Evolutionary conservation across 192 early-diverging fungal species (phyloP), one percentile per base, ranked within the genome.

Genomic region (Umbelopsis sp.): DNA sequence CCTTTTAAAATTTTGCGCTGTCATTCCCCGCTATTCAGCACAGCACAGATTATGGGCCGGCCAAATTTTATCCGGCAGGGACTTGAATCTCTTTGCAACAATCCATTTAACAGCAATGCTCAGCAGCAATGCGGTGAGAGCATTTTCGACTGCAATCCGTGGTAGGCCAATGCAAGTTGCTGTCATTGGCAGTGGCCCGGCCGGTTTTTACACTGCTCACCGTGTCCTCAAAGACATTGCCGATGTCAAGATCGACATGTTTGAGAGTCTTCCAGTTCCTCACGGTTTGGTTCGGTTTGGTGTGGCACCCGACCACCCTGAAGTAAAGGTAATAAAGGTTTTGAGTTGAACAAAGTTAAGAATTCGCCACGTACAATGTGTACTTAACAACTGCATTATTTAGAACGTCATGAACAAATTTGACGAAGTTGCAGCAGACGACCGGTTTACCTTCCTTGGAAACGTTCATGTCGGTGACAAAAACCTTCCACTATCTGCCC

Each of bases 261-360:
- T 89, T 68, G 97, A 98, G 73, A 75, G 84, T 29, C 81, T 95
- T 0, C 94, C 95, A 1, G 83, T 93, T 0, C 97, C 97, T 4
- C 91, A 92, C 77, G 96, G 97, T 2, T 83, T 98, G 7, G 95
- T 95, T 26, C 87, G 96, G 2, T 99, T 88, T 79, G 97, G 96
- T 31, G 96, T 99, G 17, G 96, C 97, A 24, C 95, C 97, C 5
- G 95, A 97, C 79, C 97, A 99, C 73, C 95, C 93, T 7, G 96
- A 97, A 81, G 97, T 97, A 25, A 99, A 99, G 85, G 94, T 91
- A 82, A 10, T 21, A 25, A 76, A 3, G 16, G 31, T 31, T 29
- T 67, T 36, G 20, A 51, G 47, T 24, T 22, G 32, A 53, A 45
- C 41, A 68, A 24, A 47, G 36, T 20, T 5, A 50, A 25, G 25